Conservation (phyloP, 148 eudicot species). For the Rheum nobile region DNA sequence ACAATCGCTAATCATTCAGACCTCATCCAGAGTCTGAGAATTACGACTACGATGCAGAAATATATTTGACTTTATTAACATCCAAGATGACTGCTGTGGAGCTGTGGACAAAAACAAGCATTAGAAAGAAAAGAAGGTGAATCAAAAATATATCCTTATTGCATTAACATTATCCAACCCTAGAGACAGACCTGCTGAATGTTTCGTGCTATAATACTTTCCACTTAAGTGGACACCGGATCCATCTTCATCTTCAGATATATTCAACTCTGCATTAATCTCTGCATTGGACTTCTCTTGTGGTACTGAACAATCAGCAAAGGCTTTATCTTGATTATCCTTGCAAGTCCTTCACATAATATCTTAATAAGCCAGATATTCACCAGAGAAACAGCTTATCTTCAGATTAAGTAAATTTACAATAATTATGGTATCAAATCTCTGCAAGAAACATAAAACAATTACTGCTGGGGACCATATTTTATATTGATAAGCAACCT, state of each 20-base stretch:
- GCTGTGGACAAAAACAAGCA: constrained; percentile 23
- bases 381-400: not conserved
- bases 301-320: constrained; percentile 78
- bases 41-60: constrained; percentile 85
- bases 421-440: not conserved
- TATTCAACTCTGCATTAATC: constrained; percentile 79
- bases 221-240: constrained; percentile 24
- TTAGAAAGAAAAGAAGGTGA: not conserved
- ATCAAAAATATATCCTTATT: not conserved
- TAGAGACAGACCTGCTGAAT: constrained; percentile 39
- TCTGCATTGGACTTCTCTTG: constrained; percentile 92
- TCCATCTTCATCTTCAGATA: constrained; percentile 90
- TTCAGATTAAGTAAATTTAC: not conserved
- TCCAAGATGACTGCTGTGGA: constrained; percentile 61
- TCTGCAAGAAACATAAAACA: not conserved
- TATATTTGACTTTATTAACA: constrained; percentile 57
- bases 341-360: constrained; percentile 62
- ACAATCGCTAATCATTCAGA: constrained; percentile 11
- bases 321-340: constrained; percentile 70
- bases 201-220: constrained; percentile 24
- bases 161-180: not conserved
- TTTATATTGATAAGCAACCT: not conserved
- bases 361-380: not conserved
- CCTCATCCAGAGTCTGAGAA: constrained; percentile 87
- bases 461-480: not conserved